Conservation (phyloP, 1,284 basidiomycete species). For the Ustilago shanxiensis region DNA sequence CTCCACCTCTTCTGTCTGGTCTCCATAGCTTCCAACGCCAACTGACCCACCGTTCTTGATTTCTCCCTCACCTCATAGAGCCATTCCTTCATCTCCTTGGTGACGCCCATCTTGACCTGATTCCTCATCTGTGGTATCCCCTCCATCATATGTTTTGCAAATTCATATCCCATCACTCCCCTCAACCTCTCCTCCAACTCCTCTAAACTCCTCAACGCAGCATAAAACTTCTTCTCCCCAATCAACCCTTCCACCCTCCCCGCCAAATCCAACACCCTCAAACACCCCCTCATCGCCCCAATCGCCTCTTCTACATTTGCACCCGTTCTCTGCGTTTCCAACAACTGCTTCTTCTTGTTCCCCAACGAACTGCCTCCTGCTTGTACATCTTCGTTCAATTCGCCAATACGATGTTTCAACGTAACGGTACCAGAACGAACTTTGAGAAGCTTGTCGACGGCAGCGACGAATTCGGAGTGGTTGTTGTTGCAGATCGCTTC, state of each 20-base stretch:
- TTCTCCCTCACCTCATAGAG: constrained; percentile 92
- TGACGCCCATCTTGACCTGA: constrained; percentile 92
- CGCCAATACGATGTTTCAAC: constrained; percentile 74
- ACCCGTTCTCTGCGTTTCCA: constrained; percentile 91
- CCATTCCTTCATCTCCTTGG: constrained; percentile 96
- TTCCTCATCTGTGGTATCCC: constrained; percentile 88
- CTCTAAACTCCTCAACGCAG: constrained; percentile 76
- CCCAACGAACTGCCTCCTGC: constrained; percentile 61
- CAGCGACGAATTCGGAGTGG: constrained; percentile 97
- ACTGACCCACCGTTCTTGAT: constrained; percentile 84
- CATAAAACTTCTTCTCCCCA: constrained; percentile 90
- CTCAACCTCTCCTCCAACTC: constrained; percentile 86
- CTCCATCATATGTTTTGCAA: constrained; percentile 90
- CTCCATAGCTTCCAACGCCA: constrained; percentile 93
- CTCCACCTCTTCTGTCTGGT: constrained; percentile 86
- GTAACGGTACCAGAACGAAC: constrained; percentile 81
- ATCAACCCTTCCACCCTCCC: constrained; percentile 93
- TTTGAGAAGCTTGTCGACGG: constrained; percentile 92
- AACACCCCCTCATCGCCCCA: constrained; percentile 89
- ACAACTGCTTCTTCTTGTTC: constrained; percentile 65
- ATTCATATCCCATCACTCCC: constrained; percentile 84
- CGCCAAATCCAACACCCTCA: constrained; percentile 93
- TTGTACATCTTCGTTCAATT: constrained; percentile 75
- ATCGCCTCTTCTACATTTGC: constrained; percentile 95
- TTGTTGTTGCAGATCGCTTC: constrained; percentile 94